phyloP scores from a whole-genome alignment of 1,284 basidiomycete genomes.

The Ganoderma leucocontextum region DNA sequence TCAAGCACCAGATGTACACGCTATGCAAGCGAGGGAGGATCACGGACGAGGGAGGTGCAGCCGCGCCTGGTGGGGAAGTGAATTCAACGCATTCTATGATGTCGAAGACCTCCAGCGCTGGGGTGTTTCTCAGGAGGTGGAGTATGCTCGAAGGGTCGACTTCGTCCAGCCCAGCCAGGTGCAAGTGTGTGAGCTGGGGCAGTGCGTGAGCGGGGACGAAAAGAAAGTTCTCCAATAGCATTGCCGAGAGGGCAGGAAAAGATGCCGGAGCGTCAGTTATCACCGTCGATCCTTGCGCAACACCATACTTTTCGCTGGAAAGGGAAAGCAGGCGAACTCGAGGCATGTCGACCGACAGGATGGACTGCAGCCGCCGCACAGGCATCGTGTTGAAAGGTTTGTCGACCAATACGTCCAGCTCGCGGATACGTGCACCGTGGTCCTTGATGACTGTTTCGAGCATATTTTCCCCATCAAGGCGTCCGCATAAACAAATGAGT shows the following conservation, averaged over 20 bases:
- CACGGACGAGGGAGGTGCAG: not conserved
- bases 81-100: not conserved
- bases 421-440: not conserved
- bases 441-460: not conserved
- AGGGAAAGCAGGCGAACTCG: not conserved
- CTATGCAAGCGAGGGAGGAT: not conserved
- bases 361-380: not conserved
- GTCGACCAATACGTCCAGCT: not conserved
- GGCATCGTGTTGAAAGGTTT: not conserved
- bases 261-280: not conserved
- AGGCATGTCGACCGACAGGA: slow-evolving; percentile 2
- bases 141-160: not conserved
- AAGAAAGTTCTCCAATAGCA: not conserved
- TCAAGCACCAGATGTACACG: not conserved
- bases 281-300: not conserved
- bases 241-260: not conserved
- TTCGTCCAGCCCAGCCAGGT: not conserved
- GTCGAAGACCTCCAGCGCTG: not conserved
- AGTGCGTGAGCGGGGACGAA: not conserved
- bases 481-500: not conserved
- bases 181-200: not conserved
- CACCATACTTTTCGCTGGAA: not conserved
- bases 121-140: not conserved
- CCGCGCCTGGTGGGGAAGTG: not conserved
- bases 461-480: not conserved